Percentiles rank a stretch among this genome's conserved stretches.
These are phyloP conservation scores for Salvia splendens DNA, from an alignment of 257 asterid genomes.

Conservation along the genomic window DNA sequence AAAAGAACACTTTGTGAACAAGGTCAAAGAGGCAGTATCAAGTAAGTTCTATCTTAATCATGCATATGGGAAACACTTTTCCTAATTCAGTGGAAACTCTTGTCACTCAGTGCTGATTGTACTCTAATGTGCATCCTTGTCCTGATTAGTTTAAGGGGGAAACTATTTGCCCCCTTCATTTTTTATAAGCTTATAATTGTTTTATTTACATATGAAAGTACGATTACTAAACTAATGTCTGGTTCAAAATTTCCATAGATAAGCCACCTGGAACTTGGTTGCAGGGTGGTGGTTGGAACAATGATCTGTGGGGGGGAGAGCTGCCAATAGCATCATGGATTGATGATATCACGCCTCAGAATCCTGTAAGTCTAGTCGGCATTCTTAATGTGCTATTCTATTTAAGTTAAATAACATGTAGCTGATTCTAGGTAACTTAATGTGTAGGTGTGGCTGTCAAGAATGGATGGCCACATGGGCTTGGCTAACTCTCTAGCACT, in stretches of 20 bases:
- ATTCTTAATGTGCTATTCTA: conserved; percentile 28
- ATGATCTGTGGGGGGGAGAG: conserved; percentile 96
- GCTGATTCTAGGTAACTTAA: conserved; percentile 24
- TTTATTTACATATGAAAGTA: conserved; percentile 12
- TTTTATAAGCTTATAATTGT: background rate
- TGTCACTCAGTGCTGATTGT: background rate
- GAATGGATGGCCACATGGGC: conserved; percentile 99
- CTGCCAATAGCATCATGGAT: conserved; percentile 92
- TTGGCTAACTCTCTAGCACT: conserved; percentile 89
- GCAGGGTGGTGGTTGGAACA: conserved; percentile 98
- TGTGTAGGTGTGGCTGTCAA: conserved; percentile 78
- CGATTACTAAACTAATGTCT: conserved; percentile 26
- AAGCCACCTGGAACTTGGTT: conserved; percentile 76
- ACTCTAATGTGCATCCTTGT: conserved; percentile 17
- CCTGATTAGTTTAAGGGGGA: conserved; percentile 10
- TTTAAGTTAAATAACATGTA: conserved; percentile 4
- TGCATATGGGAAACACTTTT: conserved; percentile 9
- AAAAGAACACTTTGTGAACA: conserved; percentile 63
- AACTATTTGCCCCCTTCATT: background rate
- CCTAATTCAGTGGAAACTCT: conserved; percentile 9
- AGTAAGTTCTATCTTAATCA: conserved; percentile 50
- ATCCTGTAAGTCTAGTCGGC: conserved; percentile 58
- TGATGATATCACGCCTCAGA: conserved; percentile 80
- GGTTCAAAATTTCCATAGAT: conserved; percentile 44
- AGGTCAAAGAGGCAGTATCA: conserved; percentile 68